These are phyloP conservation scores for Xylariomycetidae sp. DNA, from an alignment of 2,329 filamentous ascomycete genomes.

Conservation along the genomic window DNA sequence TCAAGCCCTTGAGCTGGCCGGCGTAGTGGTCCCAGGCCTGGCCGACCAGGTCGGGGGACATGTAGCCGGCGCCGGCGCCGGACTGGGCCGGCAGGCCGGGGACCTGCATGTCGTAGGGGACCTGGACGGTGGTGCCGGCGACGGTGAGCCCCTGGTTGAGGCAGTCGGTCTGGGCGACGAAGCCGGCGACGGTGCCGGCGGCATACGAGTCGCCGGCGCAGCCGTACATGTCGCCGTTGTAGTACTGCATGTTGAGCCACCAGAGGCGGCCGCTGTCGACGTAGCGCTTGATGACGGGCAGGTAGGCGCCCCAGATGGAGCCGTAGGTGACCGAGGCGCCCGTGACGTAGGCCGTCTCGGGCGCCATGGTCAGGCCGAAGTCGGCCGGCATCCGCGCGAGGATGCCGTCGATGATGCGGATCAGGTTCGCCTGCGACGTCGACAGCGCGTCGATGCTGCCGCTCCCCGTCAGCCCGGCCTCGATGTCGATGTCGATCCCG, in stretches of 20 bases:
- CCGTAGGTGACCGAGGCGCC: conserved; percentile 27
- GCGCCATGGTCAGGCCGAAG: conserved; percentile 50
- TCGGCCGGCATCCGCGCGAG: conserved; percentile 48
- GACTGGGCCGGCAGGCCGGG: conserved; percentile 31
- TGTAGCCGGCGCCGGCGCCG: conserved; percentile 29
- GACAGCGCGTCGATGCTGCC: conserved; percentile 27
- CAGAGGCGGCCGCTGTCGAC: conserved; percentile 30
- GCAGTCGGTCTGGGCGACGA: conserved; percentile 32
- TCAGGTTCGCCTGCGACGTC: conserved; percentile 28
- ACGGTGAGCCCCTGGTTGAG: conserved; percentile 27
- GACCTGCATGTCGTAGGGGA: conserved; percentile 31
- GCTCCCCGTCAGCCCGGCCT: conserved; percentile 26
- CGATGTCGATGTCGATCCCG: conserved; percentile 33
- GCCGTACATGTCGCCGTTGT: conserved; percentile 34
- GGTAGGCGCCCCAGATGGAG: conserved; percentile 31
- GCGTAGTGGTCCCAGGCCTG: conserved; percentile 28
- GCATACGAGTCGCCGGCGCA: conserved; percentile 28
- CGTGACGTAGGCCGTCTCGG: conserved; percentile 32
- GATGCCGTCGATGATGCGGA: conserved; percentile 32
- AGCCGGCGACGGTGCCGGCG: conserved; percentile 27
- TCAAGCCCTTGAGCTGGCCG: conserved; percentile 29
- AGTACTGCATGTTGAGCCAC: conserved; percentile 35
- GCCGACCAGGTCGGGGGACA: conserved; percentile 23
- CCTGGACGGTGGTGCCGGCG: conserved; percentile 26
- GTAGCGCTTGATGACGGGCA: conserved; percentile 34